phyloP scores from a whole-genome alignment of 495 filamentous ascomycete genomes.

The Neurospora tetraspora region DNA sequence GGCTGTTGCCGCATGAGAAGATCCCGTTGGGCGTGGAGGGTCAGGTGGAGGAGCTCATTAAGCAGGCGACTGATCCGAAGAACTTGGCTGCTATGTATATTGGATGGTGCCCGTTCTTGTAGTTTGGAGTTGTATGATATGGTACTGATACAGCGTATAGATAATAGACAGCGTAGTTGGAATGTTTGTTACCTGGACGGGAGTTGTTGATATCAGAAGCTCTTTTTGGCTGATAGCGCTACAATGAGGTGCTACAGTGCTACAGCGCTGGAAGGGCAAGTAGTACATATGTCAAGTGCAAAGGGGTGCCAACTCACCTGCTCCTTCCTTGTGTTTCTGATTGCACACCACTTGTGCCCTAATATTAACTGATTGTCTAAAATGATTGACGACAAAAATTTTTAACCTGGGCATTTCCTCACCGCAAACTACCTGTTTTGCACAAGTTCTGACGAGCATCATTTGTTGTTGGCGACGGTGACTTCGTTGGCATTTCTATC shows the following conservation, averaged over 20 bases:
- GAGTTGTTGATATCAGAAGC: neutral
- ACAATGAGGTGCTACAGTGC: neutral
- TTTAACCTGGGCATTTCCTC: neutral
- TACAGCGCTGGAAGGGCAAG: neutral
- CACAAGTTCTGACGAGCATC: neutral
- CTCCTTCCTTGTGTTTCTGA: neutral
- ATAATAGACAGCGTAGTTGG: neutral
- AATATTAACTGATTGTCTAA: neutral
- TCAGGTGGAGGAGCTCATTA: constrained; percentile 85
- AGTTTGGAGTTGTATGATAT: neutral
- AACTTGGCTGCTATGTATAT: constrained; percentile 92
- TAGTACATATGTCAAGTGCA: neutral
- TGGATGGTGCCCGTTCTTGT: constrained; percentile 95
- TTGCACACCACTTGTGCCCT: neutral
- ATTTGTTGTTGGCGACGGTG: neutral
- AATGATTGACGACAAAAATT: neutral
- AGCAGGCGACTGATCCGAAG: constrained; percentile 64
- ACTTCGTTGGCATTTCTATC: neutral
- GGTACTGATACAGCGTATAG: neutral
- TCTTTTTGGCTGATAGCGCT: neutral
- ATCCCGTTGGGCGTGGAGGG: constrained; percentile 91
- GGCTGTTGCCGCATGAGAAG: constrained; percentile 71
- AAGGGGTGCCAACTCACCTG: neutral
- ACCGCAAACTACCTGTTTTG: neutral
- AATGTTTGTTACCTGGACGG: neutral